These are phyloP conservation scores for Emergomyces africanus DNA, from an alignment of 2,329 filamentous ascomycete genomes.

Conservation along the genomic window DNA sequence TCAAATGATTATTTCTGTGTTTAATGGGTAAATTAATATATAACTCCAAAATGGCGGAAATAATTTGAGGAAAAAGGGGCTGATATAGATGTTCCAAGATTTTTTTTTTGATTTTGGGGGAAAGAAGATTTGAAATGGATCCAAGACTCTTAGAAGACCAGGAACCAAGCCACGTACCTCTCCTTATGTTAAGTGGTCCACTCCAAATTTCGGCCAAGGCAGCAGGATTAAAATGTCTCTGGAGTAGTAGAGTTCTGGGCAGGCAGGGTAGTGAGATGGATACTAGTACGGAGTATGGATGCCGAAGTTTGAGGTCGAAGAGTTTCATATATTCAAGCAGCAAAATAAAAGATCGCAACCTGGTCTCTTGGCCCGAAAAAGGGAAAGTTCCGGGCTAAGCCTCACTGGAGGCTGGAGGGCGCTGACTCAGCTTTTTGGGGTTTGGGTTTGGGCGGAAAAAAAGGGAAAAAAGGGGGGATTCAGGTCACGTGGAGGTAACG, in stretches of 20 bases:
- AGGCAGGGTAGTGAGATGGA: not conserved
- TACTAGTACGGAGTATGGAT: not conserved
- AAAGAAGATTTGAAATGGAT: no score
- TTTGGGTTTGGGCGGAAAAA: no score
- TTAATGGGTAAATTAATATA: not conserved
- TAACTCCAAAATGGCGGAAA: not conserved
- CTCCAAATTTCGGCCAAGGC: not conserved
- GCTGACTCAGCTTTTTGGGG: not conserved
- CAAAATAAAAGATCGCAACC: not conserved
- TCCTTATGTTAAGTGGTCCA: not conserved
- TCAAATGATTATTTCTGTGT: not conserved
- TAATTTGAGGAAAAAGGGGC: not conserved
- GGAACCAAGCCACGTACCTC: not conserved
- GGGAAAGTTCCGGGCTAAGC: not conserved
- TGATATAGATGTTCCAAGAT: not conserved
- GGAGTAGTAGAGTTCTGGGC: not conserved
- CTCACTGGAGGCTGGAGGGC: not conserved
- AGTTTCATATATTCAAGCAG: no score
- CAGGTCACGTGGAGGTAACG: not conserved
- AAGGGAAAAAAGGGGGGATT: not conserved
- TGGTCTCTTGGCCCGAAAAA: not conserved
- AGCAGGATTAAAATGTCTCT: not conserved
- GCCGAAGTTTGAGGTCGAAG: not conserved
- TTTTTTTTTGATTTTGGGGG: not conserved
- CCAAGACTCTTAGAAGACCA: no score